Percentiles rank a stretch among this genome's conserved stretches.
Evolutionary conservation across 176 grass and related monocot genomes (phyloP).

Genomic region (Juncus effusus): DNA sequence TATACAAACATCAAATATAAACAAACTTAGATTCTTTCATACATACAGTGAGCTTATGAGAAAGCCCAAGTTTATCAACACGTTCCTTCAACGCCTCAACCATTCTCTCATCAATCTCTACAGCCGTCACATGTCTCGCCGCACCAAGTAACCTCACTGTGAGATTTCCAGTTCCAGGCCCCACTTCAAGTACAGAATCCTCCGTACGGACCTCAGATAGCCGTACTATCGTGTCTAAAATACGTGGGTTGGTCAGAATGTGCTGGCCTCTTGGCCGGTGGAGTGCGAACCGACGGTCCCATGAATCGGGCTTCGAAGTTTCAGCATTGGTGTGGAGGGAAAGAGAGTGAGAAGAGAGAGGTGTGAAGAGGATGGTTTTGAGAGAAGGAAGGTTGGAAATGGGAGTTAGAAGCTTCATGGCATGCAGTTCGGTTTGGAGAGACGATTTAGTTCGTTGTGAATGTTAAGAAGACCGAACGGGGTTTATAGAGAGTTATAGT

Average conservation of each 20-base stretch:
- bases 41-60: constrained; percentile 46
- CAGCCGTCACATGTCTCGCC: constrained; percentile 36
- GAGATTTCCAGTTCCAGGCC: constrained; percentile 73
- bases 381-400: neutral
- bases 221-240: constrained; percentile 62
- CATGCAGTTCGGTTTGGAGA: neutral
- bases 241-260: constrained; percentile 68
- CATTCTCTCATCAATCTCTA: constrained; percentile 83
- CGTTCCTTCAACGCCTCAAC: constrained; percentile 53
- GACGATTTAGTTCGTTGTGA: too few relatives aligned
- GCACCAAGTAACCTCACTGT: constrained; percentile 63
- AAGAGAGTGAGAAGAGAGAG: neutral
- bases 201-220: constrained; percentile 35
- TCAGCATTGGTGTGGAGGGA: neutral
- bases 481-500: too few relatives aligned
- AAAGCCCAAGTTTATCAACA: constrained; percentile 36
- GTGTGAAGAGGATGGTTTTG: neutral
- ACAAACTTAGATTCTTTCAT: neutral
- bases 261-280: constrained; percentile 73
- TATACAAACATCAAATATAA: neutral
- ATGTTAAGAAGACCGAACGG: too few relatives aligned
- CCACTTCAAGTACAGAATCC: constrained; percentile 80
- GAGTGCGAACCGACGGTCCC: constrained; percentile 67
- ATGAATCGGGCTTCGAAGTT: constrained; percentile 24
- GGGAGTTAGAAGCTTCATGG: constrained; percentile 11